Conservation (phyloP, 2,329 filamentous ascomycete genomes). For the Diaporthe australafricana region DNA sequence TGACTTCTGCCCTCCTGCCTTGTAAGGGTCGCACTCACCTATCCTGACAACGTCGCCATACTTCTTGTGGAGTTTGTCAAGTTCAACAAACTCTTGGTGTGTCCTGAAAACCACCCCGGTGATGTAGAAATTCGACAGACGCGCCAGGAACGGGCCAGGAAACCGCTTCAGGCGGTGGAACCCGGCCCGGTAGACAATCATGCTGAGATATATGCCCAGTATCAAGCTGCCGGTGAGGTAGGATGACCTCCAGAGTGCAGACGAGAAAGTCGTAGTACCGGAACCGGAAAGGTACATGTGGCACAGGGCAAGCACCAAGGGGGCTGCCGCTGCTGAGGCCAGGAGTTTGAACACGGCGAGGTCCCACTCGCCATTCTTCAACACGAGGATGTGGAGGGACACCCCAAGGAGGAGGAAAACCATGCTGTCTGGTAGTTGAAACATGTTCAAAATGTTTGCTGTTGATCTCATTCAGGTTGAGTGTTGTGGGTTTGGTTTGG, state of each 20-base stretch:
- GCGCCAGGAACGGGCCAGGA: slow-evolving; percentile 32
- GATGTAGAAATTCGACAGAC: slow-evolving; percentile 29
- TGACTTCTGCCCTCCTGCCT: not conserved
- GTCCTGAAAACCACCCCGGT: not conserved
- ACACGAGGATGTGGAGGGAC: slow-evolving; percentile 19
- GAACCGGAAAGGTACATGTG: not conserved
- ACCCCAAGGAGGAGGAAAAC: slow-evolving; percentile 15
- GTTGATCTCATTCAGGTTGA: not conserved
- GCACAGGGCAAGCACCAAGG: slow-evolving; percentile 13
- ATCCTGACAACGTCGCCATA: slow-evolving; percentile 34
- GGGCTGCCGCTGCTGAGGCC: slow-evolving; percentile 10
- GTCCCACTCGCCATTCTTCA: slow-evolving; percentile 33
- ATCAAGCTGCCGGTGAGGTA: slow-evolving; percentile 4
- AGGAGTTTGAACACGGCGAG: slow-evolving; percentile 11
- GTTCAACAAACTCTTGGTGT: slow-evolving; percentile 22
- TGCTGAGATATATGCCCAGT: slow-evolving; percentile 28
- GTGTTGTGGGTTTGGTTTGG: not conserved
- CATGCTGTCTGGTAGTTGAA: not conserved
- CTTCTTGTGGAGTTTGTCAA: slow-evolving; percentile 15
- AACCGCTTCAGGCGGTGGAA: slow-evolving; percentile 31
- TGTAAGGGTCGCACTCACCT: not conserved
- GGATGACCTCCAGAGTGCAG: not conserved
- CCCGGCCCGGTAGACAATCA: slow-evolving; percentile 30
- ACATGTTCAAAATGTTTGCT: not conserved
- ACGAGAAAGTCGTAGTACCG: not conserved